Evolutionary conservation across 2,329 filamentous ascomycete genomes (phyloP).

Genomic region (Boeremia exigua): DNA sequence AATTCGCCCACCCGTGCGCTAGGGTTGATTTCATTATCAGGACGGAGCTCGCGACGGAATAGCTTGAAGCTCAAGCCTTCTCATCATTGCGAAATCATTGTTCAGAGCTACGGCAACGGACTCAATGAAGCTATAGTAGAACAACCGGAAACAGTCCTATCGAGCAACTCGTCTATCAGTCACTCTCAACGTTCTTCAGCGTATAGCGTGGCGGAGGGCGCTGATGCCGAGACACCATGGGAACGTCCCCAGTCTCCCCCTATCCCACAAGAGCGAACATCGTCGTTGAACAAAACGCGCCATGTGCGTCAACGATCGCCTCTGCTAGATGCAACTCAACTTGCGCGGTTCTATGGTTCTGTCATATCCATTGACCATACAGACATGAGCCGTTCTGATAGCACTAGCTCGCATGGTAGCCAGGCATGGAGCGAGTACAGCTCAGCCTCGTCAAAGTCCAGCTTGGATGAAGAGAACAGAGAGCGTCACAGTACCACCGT

Average conservation of each 20-base stretch:
- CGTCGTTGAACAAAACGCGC: conserved; percentile 16
- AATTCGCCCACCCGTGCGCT: conserved; percentile 36
- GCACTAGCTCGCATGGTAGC: conserved; percentile 32
- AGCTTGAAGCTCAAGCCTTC: conserved; percentile 32
- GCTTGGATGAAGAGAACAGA: conserved; percentile 22
- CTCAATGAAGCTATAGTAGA: conserved; percentile 30
- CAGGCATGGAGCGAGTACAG: conserved; percentile 42
- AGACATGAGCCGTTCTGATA: conserved; percentile 35
- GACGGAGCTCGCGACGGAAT: conserved; percentile 36
- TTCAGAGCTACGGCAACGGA: conserved; percentile 49
- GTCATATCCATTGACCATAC: conserved; percentile 1
- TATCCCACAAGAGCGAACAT: conserved; percentile 15
- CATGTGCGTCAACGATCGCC: conserved; percentile 30
- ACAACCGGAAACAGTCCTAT: conserved; percentile 1
- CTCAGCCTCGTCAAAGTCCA: conserved; percentile 39
- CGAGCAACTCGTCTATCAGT: conserved; percentile 2
- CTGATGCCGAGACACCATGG: conserved; percentile 28
- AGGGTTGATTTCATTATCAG: conserved; percentile 36
- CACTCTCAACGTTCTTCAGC: conserved; percentile 18
- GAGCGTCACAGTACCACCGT: conserved; percentile 22
- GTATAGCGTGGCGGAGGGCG: conserved; percentile 22
- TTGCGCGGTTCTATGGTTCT: conserved; percentile 19
- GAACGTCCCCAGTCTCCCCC: conserved; percentile 25
- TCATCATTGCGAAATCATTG: conserved; percentile 45
- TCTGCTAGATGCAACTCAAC: conserved; percentile 27